Conservation (phyloP, 2,329 filamentous ascomycete genomes). For the Cadophora gregata region DNA sequence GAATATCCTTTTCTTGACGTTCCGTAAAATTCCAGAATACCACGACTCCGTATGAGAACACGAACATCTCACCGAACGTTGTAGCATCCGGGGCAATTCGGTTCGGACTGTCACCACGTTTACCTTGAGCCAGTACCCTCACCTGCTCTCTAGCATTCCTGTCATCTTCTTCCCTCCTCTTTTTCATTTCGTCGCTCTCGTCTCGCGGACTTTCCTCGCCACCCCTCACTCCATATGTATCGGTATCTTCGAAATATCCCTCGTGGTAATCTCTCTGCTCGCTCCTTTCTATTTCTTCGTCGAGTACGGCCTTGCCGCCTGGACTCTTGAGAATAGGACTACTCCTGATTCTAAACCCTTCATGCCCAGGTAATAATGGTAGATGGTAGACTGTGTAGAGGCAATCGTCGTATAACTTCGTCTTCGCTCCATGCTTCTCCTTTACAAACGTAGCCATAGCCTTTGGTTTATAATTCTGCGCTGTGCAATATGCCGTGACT, state of each 20-base stretch:
- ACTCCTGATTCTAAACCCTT: constrained; percentile 87
- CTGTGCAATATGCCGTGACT: constrained; percentile 95
- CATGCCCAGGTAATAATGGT: constrained; percentile 81
- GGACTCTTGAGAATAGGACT: constrained; percentile 92
- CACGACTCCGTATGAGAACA: constrained; percentile 95
- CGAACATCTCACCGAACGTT: constrained; percentile 91
- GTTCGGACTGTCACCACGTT: constrained; percentile 57
- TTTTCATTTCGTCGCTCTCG: constrained; percentile 46
- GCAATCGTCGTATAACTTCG: constrained; percentile 97
- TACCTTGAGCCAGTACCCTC: constrained; percentile 46
- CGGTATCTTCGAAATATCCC: constrained; percentile 80
- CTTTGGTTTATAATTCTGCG: constrained; percentile 89
- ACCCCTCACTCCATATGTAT: constrained; percentile 59
- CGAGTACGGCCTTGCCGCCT: constrained; percentile 88
- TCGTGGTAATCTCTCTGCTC: constrained; percentile 89
- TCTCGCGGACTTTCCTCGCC: constrained; percentile 53
- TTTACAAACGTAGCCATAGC: constrained; percentile 88
- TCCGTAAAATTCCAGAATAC: constrained; percentile 99
- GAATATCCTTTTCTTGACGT: constrained; percentile 92
- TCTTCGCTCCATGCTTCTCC: constrained; percentile 86
- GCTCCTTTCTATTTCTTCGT: constrained; percentile 94
- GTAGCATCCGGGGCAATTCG: constrained; percentile 74
- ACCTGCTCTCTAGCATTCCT: constrained; percentile 45
- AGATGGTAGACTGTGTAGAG: constrained; percentile 95
- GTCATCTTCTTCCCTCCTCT: constrained; percentile 42